Base-by-base conservation (phyloP, 2,329 filamentous ascomycete genomes). In the Colletotrichum magnum region DNA sequence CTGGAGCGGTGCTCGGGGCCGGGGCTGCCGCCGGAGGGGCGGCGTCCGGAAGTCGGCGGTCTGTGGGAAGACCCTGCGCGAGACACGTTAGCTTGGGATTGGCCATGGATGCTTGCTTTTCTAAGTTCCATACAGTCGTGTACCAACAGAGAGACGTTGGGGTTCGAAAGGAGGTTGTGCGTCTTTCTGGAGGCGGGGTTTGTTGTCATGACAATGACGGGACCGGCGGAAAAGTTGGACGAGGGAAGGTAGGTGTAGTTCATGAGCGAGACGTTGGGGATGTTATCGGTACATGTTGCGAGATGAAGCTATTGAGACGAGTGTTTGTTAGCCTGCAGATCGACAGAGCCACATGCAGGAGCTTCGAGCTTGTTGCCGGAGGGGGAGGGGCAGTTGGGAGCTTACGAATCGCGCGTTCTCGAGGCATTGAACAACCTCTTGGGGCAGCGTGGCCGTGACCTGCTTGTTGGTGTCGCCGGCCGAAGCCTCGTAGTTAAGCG, bases 171-270 rank as follows among this genome's bases (percentile, higher is more conserved):
- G 13, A 98, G 89, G 79, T 98, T 97, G 74, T 90, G 88, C 36
- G 90, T 94, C 83, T 95, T 96, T 74, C 90, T 92, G 43, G 92
- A 94, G 65, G 90, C 88, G 1, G 91, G 90, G 74, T 94, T 94
- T 53, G 93, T 97, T 64, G 96, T 98, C 93, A 95, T 95, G 86
- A 98, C 92, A 77, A 98, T 97, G 72, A 94, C 92, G n/a, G 94
- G 92, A n/a, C 84, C 82, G 59, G 87, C 77, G 47, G 89, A 87
- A 80, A 90, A 92, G 47, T 90, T 91, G 16, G 93, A 93, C 6
- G 87, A 90, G 47, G 94, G 92, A 24, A 99, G 92, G 83, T 98
- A 98, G 77, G 96, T 98, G 85, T 98, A 98, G 85, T 97, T 98
- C 96, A 99, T 99, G 73, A 99, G 90, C 45, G 94, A 97, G 73